Evolutionary conservation across 257 asterid species (phyloP).

Genomic region (Salvia miltiorrhiza): DNA sequence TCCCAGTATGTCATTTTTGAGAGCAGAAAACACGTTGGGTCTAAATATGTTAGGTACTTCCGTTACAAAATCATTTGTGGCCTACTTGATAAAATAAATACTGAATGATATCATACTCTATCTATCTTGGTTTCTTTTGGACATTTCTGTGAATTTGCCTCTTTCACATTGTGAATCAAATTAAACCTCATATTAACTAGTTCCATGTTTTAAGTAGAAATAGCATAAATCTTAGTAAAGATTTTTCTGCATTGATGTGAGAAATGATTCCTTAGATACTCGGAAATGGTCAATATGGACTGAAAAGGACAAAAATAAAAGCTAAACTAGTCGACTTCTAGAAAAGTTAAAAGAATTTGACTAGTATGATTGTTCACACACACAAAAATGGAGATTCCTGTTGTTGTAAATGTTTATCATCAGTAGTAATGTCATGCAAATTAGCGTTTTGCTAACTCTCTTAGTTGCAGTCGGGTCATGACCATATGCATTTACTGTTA

Average conservation of each 20-base stretch:
- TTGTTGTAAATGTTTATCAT: not conserved
- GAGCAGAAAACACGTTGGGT: not conserved
- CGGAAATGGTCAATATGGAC: not conserved
- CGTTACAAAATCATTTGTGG: not conserved
- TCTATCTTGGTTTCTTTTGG: constrained; percentile 1
- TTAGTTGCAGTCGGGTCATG: not conserved
- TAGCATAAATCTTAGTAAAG: too few species aligned
- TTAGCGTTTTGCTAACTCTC: not conserved
- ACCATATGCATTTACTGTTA: not conserved
- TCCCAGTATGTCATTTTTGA: not conserved
- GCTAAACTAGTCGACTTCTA: too few species aligned
- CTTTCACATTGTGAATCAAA: not conserved
- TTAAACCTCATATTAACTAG: not conserved
- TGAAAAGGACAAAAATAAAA: not conserved
- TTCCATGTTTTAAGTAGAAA: not conserved
- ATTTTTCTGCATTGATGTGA: not conserved
- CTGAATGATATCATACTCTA: not conserved
- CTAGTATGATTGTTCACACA: not conserved
- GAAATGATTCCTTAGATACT: not conserved
- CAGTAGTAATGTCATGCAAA: not conserved
- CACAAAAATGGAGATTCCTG: not conserved
- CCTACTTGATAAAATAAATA: not conserved
- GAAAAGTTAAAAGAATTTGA: too few species aligned
- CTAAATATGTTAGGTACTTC: not conserved
- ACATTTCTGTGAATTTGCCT: too few species aligned